Evolutionary conservation across 768 basidiomycete species (phyloP), one percentile per base, ranked within the genome.

Genomic region (Calocybe gangraenosa): DNA sequence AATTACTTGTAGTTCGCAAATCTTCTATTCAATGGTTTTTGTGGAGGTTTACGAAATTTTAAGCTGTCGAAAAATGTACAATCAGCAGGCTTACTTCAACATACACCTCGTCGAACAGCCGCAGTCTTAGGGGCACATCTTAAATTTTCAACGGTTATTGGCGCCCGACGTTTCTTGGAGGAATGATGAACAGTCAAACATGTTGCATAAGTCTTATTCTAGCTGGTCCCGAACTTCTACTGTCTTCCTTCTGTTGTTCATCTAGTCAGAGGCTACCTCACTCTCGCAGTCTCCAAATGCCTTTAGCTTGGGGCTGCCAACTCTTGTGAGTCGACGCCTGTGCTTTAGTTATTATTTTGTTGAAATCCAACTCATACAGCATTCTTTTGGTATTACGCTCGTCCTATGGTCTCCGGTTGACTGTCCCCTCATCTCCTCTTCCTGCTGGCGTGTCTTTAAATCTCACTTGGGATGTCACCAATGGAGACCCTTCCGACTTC

Each of bases 401-500:
- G 34, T 35, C 45, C 3, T 18, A 28, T 30, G 40, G 40, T 7
- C 8, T 46, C 1, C n/a, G 9, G 17, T 7, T 50, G 2, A 7
- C 13, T 0, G 19, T 22, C 7, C 30, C 41, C 10, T 17, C 13
- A 3, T 15, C n/a, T 2, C 20, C 45, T 18, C 7, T 31, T 33
- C 42, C 20, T 21, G 9, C 8, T 15, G 15, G 38, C 19, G 28
- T 37, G n/a, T 33, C 9, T 11, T 5, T 50, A 2, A 46, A 35
- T 30, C 13, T 50, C 45, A 36, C 32, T 34, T 42, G 41, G 44
- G 15, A 33, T 25, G 7, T n/a, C 0, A 11, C 17, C 37, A 31
- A 44, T 19, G 17, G 33, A 2, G 49, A 43, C 22, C 49, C 49
- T 8, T 3, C 37, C 7, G 10, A 18, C 7, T 50, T 46, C 41